These are phyloP conservation scores for Silene noctiflora DNA, from an alignment of 179 eudicot species.

Conservation along the genomic window DNA sequence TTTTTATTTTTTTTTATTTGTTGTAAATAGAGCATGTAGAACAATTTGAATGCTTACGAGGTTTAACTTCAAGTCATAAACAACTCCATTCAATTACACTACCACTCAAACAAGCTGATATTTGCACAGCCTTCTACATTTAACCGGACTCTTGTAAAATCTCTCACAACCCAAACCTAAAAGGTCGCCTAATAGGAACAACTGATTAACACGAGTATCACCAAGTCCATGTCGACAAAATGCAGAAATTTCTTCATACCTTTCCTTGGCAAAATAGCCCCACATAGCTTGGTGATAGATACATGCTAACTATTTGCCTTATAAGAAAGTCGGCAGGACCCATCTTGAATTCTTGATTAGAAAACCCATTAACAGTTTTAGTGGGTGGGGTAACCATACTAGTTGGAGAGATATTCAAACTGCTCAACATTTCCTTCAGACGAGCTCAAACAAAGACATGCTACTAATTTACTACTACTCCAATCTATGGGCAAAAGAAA, in stretches of 20 bases:
- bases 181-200: conserved; percentile 6
- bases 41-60: too few relatives aligned
- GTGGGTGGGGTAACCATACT: conserved; percentile 28
- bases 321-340: conserved; percentile 33
- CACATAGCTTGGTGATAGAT: conserved; percentile 24
- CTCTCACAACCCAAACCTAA: conserved; percentile 3
- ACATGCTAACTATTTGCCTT: conserved; percentile 26
- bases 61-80: too few relatives aligned
- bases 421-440: conserved; percentile 14
- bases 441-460: conserved; percentile 14
- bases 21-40: neutral
- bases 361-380: conserved; percentile 25
- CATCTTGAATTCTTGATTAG: conserved; percentile 21
- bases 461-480: conserved; percentile 14
- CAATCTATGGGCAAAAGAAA: conserved; percentile 17
- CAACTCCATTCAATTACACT: neutral
- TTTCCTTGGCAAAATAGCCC: conserved; percentile 18
- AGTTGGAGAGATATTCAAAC: conserved; percentile 29
- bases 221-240: conserved; percentile 23
- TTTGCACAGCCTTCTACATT: neutral
- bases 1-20: neutral
- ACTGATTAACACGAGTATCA: conserved; percentile 2
- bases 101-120: neutral
- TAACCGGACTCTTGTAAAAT: neutral
- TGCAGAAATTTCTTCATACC: conserved; percentile 27